Percentiles rank a stretch among this genome's conserved stretches.
phyloP scores from a whole-genome alignment of 2,329 filamentous ascomycete species.

The Colletotrichum cereale region DNA sequence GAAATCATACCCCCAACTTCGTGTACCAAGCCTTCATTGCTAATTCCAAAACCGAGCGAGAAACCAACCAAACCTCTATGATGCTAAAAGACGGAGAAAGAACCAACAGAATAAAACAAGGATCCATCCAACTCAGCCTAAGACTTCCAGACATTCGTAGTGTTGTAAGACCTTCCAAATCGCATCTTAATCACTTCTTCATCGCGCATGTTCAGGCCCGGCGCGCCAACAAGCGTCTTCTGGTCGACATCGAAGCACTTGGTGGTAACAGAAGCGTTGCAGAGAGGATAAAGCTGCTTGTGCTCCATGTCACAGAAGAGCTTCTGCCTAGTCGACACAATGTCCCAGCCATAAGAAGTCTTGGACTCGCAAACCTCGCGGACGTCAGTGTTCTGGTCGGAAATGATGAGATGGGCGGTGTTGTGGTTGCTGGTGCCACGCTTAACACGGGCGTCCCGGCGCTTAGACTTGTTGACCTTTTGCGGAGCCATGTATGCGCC shows the following conservation, averaged over 20 bases:
- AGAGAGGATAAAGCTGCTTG: neutral
- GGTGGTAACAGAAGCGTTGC: neutral
- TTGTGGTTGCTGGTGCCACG: neutral
- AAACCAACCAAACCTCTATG: too few relatives aligned
- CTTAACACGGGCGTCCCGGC: neutral
- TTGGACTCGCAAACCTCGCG: neutral
- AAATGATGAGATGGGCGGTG: neutral
- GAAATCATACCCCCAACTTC: too few relatives aligned
- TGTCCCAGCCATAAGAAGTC: neutral
- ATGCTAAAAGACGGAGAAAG: too few relatives aligned
- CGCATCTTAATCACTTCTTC: neutral
- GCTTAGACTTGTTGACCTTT: neutral
- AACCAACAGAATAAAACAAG: too few relatives aligned
- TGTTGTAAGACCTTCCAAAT: constrained; percentile 3
- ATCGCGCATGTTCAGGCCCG: neutral
- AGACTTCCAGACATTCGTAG: neutral
- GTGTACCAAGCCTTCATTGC: too few relatives aligned
- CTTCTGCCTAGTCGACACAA: neutral
- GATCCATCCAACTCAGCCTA: neutral
- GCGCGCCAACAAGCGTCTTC: neutral
- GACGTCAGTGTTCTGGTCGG: neutral
- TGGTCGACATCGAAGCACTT: neutral
- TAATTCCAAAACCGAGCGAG: too few relatives aligned
- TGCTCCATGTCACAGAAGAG: neutral
- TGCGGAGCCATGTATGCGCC: neutral